Base-by-base conservation (phyloP, 2,329 filamentous ascomycete species). In the Uncinocarpus reesii region DNA sequence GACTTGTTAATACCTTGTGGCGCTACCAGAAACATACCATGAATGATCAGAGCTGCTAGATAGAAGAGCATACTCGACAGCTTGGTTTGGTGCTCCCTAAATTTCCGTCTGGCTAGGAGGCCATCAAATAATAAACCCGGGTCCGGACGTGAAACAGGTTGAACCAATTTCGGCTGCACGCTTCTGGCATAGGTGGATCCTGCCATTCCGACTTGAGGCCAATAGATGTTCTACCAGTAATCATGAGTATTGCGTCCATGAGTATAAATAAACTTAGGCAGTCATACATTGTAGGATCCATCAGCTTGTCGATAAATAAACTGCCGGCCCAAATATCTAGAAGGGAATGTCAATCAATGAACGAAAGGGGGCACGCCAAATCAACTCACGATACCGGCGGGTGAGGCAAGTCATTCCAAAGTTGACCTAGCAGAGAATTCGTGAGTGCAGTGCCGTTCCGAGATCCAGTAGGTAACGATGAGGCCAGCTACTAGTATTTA, bases 11-110 rank as follows among this genome's bases (percentile, higher is more conserved):
- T 15, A 2, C 2, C 2, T 7, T 16, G 11, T 7, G 2, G 15
- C 11, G 10, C 11, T 7, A 15, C 16, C 13, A 31, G 23, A 26
- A 8, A n/a, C 55, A 42, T 52, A 62, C 60, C 73, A 51, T 76
- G 73, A 16, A 74, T 75, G 47, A 76, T 73, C 41, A 76, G 70
- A 2, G 71, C 71, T 0, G 73, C 73, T 8, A 72, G 65, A 37
- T 74, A 74, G 48, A 75, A 70, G 4, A 75, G 57, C 57, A 72
- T 66, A 24, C 63, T 67, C 0, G 72, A 75, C 42, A 76, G 56
- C 4, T 67, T 70, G 23, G 66, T 68, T 3, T 64, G 60, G 47
- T 72, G 69, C 26, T 65, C 58, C 28, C 58, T 61, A 32, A 60
- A 53, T 23, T 43, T 21, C 15, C 52, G 46, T n/a, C 52, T 43